A percentile compares a stretch with the other conserved stretches of the same genome.
phyloP scores from a whole-genome alignment of 257 asterid genomes.

The Plectranthus barbatus region DNA sequence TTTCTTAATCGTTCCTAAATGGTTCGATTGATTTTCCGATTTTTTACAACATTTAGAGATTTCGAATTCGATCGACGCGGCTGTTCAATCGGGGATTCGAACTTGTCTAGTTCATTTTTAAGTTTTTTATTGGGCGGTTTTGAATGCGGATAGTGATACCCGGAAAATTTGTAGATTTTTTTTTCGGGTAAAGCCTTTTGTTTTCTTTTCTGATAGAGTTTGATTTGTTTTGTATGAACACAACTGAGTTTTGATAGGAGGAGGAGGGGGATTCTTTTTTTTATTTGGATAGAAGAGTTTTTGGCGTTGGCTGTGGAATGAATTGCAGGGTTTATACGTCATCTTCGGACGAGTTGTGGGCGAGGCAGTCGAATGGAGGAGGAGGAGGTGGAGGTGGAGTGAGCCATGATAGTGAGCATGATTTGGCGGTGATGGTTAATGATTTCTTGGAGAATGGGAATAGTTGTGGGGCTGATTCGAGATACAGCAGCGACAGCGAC shows the following conservation, averaged over 20 bases:
- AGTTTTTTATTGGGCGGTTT: neutral
- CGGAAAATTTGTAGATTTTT: neutral
- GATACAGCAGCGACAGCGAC: slow-evolving; percentile 72
- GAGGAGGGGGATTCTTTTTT: no score
- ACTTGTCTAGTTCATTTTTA: neutral
- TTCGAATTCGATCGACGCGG: slow-evolving; percentile 40
- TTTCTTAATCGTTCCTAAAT: slow-evolving; percentile 14
- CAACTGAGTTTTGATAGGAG: slow-evolving; percentile 3
- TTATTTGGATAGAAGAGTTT: slow-evolving; percentile 12
- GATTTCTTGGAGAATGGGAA: slow-evolving; percentile 66
- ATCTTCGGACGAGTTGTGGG: slow-evolving; percentile 42
- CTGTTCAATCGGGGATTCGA: slow-evolving; percentile 22
- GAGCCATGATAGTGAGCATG: slow-evolving; percentile 69
- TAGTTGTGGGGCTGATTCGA: slow-evolving; percentile 48
- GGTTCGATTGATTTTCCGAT: slow-evolving; percentile 21
- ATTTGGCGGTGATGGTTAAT: slow-evolving; percentile 71
- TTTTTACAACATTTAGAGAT: slow-evolving; percentile 18
- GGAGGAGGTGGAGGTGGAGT: slow-evolving; percentile 26
- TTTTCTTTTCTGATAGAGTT: neutral
- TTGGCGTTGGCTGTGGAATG: slow-evolving; percentile 35
- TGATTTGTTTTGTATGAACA: neutral
- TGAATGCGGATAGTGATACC: neutral
- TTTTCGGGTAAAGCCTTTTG: neutral
- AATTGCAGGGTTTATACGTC: slow-evolving; percentile 37
- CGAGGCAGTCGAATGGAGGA: slow-evolving; percentile 29